These are phyloP conservation scores for Picea mariana DNA, from an alignment of 83 land plant genomes.

Conservation along the genomic window DNA sequence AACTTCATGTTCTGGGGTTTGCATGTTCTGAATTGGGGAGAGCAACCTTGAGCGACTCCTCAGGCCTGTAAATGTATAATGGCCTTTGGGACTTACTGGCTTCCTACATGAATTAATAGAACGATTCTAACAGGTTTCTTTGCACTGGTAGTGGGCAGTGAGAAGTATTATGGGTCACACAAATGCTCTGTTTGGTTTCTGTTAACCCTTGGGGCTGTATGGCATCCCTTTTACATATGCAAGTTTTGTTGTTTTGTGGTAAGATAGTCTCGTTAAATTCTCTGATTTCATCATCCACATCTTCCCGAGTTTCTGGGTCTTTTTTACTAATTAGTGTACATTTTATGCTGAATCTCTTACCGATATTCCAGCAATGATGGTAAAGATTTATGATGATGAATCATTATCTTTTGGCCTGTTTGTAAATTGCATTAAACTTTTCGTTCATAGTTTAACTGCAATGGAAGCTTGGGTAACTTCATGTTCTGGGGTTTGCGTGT, in stretches of 20 bases:
- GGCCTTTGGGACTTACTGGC: not conserved
- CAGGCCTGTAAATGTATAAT: not conserved
- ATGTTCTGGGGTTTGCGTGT: not conserved
- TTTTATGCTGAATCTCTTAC: no score
- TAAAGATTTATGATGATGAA: not conserved
- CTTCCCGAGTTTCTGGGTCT: no score
- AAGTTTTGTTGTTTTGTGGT: no score
- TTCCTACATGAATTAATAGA: not conserved
- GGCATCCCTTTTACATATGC: no score
- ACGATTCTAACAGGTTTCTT: constrained; percentile 84
- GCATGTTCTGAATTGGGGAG: not conserved
- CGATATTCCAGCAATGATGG: no score
- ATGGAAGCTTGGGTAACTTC: constrained; percentile 1
- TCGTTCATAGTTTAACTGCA: not conserved
- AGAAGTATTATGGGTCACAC: constrained; percentile 54
- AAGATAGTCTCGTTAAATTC: no score
- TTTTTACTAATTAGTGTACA: no score
- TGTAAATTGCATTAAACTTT: not conserved
- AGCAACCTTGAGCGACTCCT: not conserved
- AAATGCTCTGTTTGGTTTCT: no score
- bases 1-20: not conserved
- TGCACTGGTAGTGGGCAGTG: constrained; percentile 84
- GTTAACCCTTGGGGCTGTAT: no score
- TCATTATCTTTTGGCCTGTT: no score
- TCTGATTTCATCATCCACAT: no score